phyloP scores from a whole-genome alignment of 176 grass and related monocot genomes.

The Rhynchospora pubera region DNA sequence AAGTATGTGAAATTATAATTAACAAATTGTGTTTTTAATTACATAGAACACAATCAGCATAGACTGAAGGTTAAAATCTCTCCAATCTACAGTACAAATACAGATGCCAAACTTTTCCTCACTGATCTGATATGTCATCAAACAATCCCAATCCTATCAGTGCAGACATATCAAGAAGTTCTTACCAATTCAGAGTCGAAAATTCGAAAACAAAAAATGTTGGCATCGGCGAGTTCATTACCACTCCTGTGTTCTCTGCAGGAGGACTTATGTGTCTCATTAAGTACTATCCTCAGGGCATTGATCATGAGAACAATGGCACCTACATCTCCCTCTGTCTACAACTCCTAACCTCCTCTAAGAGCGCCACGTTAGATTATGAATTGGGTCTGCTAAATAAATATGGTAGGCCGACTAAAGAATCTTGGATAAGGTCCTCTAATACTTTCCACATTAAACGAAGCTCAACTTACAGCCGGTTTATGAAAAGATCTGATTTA shows the following conservation, averaged over 20 bases:
- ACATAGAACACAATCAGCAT: too few relatives aligned
- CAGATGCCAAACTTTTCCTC: too few relatives aligned
- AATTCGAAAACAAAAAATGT: background rate
- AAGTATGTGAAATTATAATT: too few relatives aligned
- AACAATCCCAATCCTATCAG: background rate
- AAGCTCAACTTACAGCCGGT: background rate
- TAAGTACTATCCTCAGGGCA: slow-evolving; percentile 22
- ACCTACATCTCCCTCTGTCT: slow-evolving; percentile 8
- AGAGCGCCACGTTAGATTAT: background rate
- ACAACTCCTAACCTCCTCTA: background rate
- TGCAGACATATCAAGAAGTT: background rate
- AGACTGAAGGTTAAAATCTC: too few relatives aligned
- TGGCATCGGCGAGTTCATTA: background rate
- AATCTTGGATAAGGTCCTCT: background rate
- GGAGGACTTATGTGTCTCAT: slow-evolving; percentile 18
- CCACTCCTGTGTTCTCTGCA: background rate
- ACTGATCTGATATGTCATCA: background rate
- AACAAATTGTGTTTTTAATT: too few relatives aligned
- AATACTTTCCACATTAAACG: background rate
- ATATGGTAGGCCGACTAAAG: background rate
- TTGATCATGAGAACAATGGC: background rate
- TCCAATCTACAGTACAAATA: too few relatives aligned
- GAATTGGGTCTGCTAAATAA: slow-evolving; percentile 8
- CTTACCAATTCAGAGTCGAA: slow-evolving; percentile 21
- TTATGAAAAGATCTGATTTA: slow-evolving; percentile 1